A percentile compares a stretch with the other conserved stretches of the same genome.
Evolutionary conservation across 2,329 filamentous ascomycete species (phyloP).

Genomic region (Hypomyces rosellus): DNA sequence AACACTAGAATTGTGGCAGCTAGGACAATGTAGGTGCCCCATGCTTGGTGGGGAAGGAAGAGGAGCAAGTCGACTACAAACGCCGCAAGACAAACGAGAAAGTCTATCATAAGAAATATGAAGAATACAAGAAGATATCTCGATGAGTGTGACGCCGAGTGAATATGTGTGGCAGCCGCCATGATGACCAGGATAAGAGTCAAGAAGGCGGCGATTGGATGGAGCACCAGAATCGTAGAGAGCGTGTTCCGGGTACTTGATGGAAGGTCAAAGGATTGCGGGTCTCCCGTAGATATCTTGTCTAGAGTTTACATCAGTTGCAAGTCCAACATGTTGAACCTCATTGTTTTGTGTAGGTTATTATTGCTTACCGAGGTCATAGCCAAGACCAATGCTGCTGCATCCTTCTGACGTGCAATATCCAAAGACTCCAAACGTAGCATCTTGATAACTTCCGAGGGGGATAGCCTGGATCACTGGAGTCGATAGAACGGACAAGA

Average conservation of each 20-base stretch:
- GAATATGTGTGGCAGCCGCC: slow-evolving; percentile 75
- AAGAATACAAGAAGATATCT: slow-evolving; percentile 80
- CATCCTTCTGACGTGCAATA: slow-evolving; percentile 67
- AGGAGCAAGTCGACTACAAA: slow-evolving; percentile 92
- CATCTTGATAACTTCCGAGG: slow-evolving; percentile 67
- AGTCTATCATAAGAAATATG: slow-evolving; percentile 78
- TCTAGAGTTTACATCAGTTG: slow-evolving; percentile 12
- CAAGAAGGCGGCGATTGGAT: slow-evolving; percentile 82
- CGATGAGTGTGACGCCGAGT: slow-evolving; percentile 81
- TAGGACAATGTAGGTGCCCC: slow-evolving; percentile 91
- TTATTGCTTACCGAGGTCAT: slow-evolving; percentile 61
- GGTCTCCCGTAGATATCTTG: slow-evolving; percentile 21
- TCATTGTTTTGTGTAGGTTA: background rate
- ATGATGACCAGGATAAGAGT: slow-evolving; percentile 80
- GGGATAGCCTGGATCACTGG: slow-evolving; percentile 83
- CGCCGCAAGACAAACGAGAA: slow-evolving; percentile 75
- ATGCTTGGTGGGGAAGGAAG: slow-evolving; percentile 88
- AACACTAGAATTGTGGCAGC: slow-evolving; percentile 82
- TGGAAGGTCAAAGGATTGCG: slow-evolving; percentile 50
- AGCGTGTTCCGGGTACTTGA: slow-evolving; percentile 52
- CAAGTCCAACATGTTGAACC: background rate
- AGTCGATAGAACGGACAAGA: slow-evolving; percentile 84
- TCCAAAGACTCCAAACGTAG: slow-evolving; percentile 89
- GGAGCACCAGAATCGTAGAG: slow-evolving; percentile 85
- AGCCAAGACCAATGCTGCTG: slow-evolving; percentile 72